Evolutionary conservation across 257 asterid species (phyloP).

Genomic region (Capsicum baccatum): DNA sequence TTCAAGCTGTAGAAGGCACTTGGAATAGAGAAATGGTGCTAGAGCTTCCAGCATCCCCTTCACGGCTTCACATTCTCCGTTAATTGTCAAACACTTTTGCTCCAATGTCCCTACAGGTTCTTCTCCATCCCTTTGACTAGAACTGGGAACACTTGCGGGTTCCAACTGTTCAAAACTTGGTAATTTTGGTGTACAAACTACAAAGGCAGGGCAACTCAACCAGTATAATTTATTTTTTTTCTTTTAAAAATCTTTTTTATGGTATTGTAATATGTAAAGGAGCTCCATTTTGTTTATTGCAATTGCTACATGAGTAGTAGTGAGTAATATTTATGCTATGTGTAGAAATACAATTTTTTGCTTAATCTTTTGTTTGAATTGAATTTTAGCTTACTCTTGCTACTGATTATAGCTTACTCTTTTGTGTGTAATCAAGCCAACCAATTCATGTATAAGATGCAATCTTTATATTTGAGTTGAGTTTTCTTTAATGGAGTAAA

Average conservation of each 20-base stretch:
- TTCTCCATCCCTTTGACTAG: conserved; percentile 72
- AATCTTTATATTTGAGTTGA: too few species aligned
- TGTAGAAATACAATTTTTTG: not conserved
- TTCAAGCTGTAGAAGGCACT: conserved; percentile 57
- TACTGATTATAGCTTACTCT: too few species aligned
- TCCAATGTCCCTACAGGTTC: conserved; percentile 75
- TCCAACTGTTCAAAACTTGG: too few species aligned
- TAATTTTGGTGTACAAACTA: too few species aligned
- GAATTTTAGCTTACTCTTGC: not conserved
- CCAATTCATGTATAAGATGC: not conserved
- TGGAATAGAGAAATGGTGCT: conserved; percentile 66
- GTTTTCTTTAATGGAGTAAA: too few species aligned
- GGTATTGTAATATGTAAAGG: not conserved
- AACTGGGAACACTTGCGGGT: conserved; percentile 51
- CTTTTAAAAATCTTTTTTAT: not conserved
- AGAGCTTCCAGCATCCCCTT: conserved; percentile 69
- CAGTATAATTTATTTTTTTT: not conserved
- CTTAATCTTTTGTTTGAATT: not conserved
- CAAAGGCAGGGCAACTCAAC: too few species aligned
- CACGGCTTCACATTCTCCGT: conserved; percentile 55
- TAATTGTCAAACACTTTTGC: conserved; percentile 62
- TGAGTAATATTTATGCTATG: not conserved
- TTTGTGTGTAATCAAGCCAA: not conserved
- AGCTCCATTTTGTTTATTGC: not conserved
- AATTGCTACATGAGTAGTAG: not conserved